Base-by-base conservation (phyloP, 129 eudicot species). In the Mikania micrantha region DNA sequence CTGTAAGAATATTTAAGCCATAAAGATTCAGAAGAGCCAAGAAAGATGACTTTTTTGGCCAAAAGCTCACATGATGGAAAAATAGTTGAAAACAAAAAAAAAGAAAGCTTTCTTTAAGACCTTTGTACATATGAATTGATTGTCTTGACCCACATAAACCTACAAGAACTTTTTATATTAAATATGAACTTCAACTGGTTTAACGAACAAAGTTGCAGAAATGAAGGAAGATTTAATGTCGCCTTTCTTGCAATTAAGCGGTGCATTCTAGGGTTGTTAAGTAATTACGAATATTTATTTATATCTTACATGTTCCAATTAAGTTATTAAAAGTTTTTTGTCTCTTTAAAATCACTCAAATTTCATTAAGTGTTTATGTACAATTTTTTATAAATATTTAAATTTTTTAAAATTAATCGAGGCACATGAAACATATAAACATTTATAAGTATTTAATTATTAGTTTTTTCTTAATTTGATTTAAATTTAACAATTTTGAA, bases 21-120 rank as follows among this genome's bases (percentile, higher is more conserved):
- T 65, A 71, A 73, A 66, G 44, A 59, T 25, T 36, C 64, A 71
- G 77, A 64, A 77, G 76, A 77, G 53, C 61, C 69, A 71, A 71
- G 68, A 73, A 47, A 77, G 70, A 41, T 76, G 79, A 67, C 71
- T 77, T 63, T 59, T 58, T 75, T 47, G 66, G 40, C 72, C 65
- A 72, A 72, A 72, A 73, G 73, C 68, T 81, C 82, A 81, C 82
- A 77, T 73, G 83, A 73, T 70, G 74, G 56, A 60, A 59, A 73
- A 65, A 74, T 66, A 24, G 74, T 75, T 75, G 74, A 49, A 58
- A 35, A 67, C 60, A 29, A 53, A 48, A 50, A 47, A 63, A 67
- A 70, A 17, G 9, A 67, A 61, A 69, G 54, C 21, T 34, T 39
- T 42, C 47, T 35, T 50, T 48, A 75, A 75, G 69, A 67, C 63